Conservation (phyloP, 768 basidiomycete genomes). For the Clavulina sp. region DNA sequence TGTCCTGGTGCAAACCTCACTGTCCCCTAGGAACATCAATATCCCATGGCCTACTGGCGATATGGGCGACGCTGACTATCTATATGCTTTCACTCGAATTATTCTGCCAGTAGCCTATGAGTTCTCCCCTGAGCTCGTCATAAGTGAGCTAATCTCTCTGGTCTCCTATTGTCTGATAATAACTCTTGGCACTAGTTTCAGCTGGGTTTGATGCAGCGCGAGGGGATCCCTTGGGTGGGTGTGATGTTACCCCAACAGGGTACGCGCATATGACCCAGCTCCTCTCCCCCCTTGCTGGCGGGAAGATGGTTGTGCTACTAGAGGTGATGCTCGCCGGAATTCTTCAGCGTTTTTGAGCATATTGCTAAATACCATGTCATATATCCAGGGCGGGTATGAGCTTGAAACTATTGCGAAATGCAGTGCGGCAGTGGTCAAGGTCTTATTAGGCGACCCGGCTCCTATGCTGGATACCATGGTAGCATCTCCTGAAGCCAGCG, state of each 20-base stretch:
- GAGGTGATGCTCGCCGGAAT: constrained; percentile 39
- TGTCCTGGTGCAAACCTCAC: too few species aligned
- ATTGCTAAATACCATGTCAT: not conserved
- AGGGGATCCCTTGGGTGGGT: constrained; percentile 85
- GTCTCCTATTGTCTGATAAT: not conserved
- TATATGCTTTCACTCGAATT: constrained; percentile 89
- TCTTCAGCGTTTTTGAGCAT: not conserved
- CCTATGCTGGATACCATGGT: constrained; percentile 52
- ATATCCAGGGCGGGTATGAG: constrained; percentile 78
- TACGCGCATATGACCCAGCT: constrained; percentile 99
- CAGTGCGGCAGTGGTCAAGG: constrained; percentile 66
- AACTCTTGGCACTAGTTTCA: constrained; percentile 47
- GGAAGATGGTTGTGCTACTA: constrained; percentile 79
- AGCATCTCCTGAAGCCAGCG: constrained; percentile 66
- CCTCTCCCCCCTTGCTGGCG: constrained; percentile 73
- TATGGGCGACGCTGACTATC: constrained; percentile 90
- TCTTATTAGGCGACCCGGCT: constrained; percentile 83
- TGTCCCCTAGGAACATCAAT: constrained; percentile 76
- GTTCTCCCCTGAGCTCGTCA: constrained; percentile 88
- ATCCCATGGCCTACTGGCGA: constrained; percentile 81
- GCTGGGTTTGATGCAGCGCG: constrained; percentile 94
- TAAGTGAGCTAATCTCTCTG: constrained; percentile 40
- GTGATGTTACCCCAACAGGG: constrained; percentile 76
- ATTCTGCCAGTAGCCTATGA: constrained; percentile 96
- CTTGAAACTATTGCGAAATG: constrained; percentile 76